Conservation (phyloP, 78 protist genomes). For the Dictyostelium brefeldianum region DNA sequence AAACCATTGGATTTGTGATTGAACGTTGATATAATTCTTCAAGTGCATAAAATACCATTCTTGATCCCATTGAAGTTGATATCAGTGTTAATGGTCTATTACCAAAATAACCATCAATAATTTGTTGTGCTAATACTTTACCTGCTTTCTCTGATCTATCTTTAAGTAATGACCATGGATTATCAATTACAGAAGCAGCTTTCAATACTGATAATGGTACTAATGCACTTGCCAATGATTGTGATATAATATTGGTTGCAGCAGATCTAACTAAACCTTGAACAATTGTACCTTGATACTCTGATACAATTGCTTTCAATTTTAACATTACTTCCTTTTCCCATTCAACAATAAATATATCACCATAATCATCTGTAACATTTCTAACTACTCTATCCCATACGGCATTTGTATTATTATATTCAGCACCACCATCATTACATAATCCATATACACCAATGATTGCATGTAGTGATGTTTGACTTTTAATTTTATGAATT, state of each 20-base stretch:
- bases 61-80: constrained; percentile 59
- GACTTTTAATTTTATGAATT: constrained; percentile 35
- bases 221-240: constrained; percentile 42
- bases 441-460: constrained; percentile 39
- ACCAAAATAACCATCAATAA: constrained; percentile 47
- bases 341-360: constrained; percentile 55
- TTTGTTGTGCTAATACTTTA: constrained; percentile 59
- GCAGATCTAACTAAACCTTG: constrained; percentile 51
- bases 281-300: constrained; percentile 50
- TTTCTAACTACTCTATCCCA: constrained; percentile 50
- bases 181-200: constrained; percentile 52
- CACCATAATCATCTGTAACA: constrained; percentile 65
- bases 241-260: constrained; percentile 71
- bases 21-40: constrained; percentile 43
- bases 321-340: constrained; percentile 38
- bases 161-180: constrained; percentile 72
- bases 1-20: neutral
- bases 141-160: constrained; percentile 79
- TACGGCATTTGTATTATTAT: neutral
- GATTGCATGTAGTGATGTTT: constrained; percentile 68
- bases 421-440: neutral
- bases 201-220: constrained; percentile 58
- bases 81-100: constrained; percentile 66
- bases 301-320: constrained; percentile 20
- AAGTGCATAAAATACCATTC: constrained; percentile 52